phyloP scores from a whole-genome alignment of 1,284 basidiomycete species.

The Ustilago bromivora region DNA sequence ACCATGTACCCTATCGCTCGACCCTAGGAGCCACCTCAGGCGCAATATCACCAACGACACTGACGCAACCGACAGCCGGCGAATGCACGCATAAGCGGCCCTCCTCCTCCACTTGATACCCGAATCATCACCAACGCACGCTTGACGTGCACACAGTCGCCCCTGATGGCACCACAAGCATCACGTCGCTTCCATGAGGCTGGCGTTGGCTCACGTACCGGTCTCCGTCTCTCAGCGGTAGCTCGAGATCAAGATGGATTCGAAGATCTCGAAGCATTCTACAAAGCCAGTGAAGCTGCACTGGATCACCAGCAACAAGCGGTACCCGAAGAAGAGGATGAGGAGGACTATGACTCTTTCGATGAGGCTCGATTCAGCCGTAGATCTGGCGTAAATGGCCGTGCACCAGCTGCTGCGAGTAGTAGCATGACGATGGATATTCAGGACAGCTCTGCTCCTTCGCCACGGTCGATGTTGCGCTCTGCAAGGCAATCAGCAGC shows the following conservation, averaged over 20 bases:
- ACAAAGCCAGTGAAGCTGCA: constrained; percentile 64
- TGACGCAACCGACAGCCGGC: not conserved
- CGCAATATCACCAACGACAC: not conserved
- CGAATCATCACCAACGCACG: not conserved
- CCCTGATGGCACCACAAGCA: constrained; percentile 30
- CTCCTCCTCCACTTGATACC: not conserved
- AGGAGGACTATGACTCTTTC: constrained; percentile 70
- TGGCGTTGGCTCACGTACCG: constrained; percentile 66
- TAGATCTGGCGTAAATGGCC: constrained; percentile 15
- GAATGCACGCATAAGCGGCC: not conserved
- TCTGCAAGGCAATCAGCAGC: constrained; percentile 23
- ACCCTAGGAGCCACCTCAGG: not conserved
- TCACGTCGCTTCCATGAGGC: constrained; percentile 64
- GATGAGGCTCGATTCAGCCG: constrained; percentile 38
- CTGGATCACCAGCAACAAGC: constrained; percentile 66
- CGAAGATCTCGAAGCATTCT: constrained; percentile 65
- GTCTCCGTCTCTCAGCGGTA: constrained; percentile 58
- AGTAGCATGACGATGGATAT: constrained; percentile 57
- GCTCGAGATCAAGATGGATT: constrained; percentile 77
- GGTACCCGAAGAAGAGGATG: constrained; percentile 74
- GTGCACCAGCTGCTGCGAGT: constrained; percentile 16
- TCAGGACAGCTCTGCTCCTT: constrained; percentile 50
- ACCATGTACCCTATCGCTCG: not conserved
- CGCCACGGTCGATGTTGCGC: constrained; percentile 39
- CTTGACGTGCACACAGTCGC: not conserved